A percentile compares a stretch with the other conserved stretches of the same genome.
Conservation (phyloP, 139 green algal genomes). For the Micromonas commoda region DNA sequence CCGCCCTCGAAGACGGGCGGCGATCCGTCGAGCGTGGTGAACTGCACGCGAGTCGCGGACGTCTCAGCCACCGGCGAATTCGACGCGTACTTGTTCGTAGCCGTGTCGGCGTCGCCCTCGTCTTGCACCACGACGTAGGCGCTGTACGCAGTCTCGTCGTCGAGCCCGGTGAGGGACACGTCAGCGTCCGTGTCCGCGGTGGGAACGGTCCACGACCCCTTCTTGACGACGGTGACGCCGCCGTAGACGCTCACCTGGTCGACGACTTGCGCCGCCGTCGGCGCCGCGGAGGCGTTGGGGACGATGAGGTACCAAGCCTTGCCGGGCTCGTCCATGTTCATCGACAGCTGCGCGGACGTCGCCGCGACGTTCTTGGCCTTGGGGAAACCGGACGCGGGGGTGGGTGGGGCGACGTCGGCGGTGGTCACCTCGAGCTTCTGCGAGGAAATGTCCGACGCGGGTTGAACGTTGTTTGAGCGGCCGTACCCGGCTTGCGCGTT, state of each 20-base stretch:
- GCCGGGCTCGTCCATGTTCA: neutral
- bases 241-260: neutral
- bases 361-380: neutral
- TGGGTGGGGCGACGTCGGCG: neutral
- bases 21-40: slow-evolving; percentile 12
- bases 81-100: neutral
- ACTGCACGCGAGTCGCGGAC: neutral
- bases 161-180: neutral
- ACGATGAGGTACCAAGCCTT: slow-evolving; percentile 8
- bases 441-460: neutral
- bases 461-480: neutral
- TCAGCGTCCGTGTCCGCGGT: neutral
- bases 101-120: neutral
- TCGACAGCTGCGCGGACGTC: neutral
- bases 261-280: neutral
- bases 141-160: slow-evolving; percentile 1
- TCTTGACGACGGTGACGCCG: neutral
- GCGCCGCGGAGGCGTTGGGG: neutral
- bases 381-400: neutral
- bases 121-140: slow-evolving; percentile 15
- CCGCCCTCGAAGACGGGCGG: neutral
- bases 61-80: neutral
- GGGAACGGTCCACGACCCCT: neutral
- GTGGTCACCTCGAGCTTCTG: too few species aligned
- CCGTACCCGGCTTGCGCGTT: neutral